Conservation (phyloP, 768 basidiomycete species). For the Clathrus columnatus region DNA sequence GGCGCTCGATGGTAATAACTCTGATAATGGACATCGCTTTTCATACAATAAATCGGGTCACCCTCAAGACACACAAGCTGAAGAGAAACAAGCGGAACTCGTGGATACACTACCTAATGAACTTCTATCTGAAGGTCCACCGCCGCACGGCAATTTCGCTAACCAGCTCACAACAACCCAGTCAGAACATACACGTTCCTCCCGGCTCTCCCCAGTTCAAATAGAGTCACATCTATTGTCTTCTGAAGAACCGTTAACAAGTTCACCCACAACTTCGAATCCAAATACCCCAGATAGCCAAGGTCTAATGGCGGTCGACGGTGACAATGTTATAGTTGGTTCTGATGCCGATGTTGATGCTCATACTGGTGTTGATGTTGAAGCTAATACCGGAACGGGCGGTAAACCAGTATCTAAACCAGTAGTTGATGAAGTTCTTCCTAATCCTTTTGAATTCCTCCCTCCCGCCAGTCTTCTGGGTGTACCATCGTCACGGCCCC, state of each 20-base stretch:
- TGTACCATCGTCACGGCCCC: neutral
- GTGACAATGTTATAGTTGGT: neutral
- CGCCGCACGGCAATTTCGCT: neutral
- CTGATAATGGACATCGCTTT: neutral
- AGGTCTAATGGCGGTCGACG: neutral
- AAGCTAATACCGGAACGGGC: neutral
- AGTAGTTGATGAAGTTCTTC: slow-evolving; percentile 1
- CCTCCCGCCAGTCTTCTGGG: neutral
- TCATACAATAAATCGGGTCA: neutral
- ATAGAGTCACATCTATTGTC: neutral
- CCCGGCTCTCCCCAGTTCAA: neutral
- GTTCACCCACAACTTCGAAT: neutral
- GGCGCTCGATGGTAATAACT: neutral
- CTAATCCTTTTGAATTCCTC: neutral
- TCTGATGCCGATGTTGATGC: neutral
- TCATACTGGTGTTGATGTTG: neutral
- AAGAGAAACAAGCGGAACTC: neutral
- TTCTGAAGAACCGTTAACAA: neutral
- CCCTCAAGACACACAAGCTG: neutral
- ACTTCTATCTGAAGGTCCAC: neutral
- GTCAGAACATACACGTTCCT: neutral
- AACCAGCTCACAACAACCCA: neutral
- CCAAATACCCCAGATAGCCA: neutral
- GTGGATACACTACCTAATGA: neutral
- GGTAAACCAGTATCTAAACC: too few relatives aligned